A percentile compares a stretch with the other conserved stretches of the same genome.
These are phyloP conservation scores for Skeletonema menzelii DNA, from an alignment of 108 stramenopile genomes.

Conservation along the genomic window DNA sequence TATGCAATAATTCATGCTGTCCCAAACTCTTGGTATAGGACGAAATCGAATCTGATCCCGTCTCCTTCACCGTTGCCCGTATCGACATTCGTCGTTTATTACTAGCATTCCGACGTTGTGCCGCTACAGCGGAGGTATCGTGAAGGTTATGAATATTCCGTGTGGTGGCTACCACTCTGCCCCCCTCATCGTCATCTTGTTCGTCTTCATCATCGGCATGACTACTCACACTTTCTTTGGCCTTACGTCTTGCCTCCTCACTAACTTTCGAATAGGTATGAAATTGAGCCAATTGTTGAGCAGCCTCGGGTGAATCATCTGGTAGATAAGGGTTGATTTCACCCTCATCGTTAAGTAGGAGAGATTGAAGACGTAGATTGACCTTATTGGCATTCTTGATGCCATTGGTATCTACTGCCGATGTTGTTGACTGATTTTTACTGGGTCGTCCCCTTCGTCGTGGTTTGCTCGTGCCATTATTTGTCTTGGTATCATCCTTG, in stretches of 20 bases:
- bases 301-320: constrained; percentile 47
- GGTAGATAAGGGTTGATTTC: constrained; percentile 27
- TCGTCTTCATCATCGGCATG: constrained; percentile 7
- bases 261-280: constrained; percentile 32
- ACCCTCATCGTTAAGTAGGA: constrained; percentile 39
- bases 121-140: background rate
- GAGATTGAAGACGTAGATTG: constrained; percentile 24
- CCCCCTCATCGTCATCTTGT: constrained; percentile 5
- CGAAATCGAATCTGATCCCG: constrained; percentile 54
- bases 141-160: background rate
- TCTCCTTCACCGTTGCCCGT: constrained; percentile 59
- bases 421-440: background rate
- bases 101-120: background rate
- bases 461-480: background rate
- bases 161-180: background rate
- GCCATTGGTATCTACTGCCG: background rate
- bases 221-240: constrained; percentile 26
- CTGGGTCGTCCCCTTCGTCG: background rate
- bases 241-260: constrained; percentile 43
- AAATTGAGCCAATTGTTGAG: constrained; percentile 40
- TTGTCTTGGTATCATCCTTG: background rate
- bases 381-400: constrained; percentile 10
- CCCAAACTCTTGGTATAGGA: constrained; percentile 57
- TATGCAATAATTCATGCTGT: constrained; percentile 55
- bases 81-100: constrained; percentile 12